A percentile compares a stretch with the other conserved stretches of the same genome.
These are phyloP conservation scores for bread wheat (Triticum aestivum) DNA, from an alignment of 176 grass and related monocot species.

Conservation along the genomic window IWGSC_CS_RefSeq_v2.1 NC_057809.1:60592537-60593036, in stretches of 20 bases:
- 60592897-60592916: conserved; percentile 90
- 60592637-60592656: conserved; percentile 33
- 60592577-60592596: conserved; percentile 90
- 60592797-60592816: conserved; percentile 84
- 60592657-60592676: conserved; percentile 1
- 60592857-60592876: neutral
- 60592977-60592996: conserved; percentile 94
- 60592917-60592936: conserved; percentile 99
- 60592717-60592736: conserved; percentile 96
- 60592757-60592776: conserved; percentile 97
- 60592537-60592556: neutral
- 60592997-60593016: conserved; percentile 98
- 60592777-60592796: conserved; percentile 82
- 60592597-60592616: conserved; percentile 89
- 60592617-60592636: conserved; percentile 98
- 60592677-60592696: conserved; percentile 10
- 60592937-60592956: conserved; percentile 96
- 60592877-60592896: neutral
- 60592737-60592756: conserved; percentile 98
- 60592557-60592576: conserved; percentile 58
- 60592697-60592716: conserved; percentile 35
- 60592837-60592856: conserved; percentile 37
- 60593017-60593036: conserved; percentile 57
- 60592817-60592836: conserved; percentile 71
- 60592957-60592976: conserved; percentile 91